These are phyloP conservation scores for Umbelopsis vinacea DNA, from an alignment of 192 early-diverging fungal genomes.

Conservation along the genomic window DNA sequence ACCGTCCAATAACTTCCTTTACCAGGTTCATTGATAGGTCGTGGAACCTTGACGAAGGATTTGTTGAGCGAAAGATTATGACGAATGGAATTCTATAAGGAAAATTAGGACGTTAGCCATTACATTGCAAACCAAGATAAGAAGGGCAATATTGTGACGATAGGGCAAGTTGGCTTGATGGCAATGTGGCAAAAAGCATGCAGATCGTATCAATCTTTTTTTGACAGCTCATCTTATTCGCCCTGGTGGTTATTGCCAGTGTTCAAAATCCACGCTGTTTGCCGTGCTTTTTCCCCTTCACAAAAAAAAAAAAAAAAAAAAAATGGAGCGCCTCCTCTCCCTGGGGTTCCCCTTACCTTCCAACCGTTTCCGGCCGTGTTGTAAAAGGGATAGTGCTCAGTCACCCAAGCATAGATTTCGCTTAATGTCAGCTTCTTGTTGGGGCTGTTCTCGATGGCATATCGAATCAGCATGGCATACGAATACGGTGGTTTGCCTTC, in stretches of 20 bases:
- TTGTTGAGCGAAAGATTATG: slow-evolving; percentile 86
- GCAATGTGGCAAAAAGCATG: not conserved
- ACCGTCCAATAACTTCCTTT: slow-evolving; percentile 88
- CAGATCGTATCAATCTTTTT: not conserved
- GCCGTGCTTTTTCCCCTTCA: not conserved
- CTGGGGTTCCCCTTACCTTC: slow-evolving; percentile 45
- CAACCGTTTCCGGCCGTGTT: slow-evolving; percentile 66
- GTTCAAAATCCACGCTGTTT: not conserved
- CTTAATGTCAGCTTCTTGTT: slow-evolving; percentile 72
- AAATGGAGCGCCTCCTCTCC: not conserved
- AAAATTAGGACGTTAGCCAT: not conserved
- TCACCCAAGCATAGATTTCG: slow-evolving; percentile 81
- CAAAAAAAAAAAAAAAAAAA: no score
- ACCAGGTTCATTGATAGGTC: slow-evolving; percentile 81
- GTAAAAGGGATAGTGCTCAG: slow-evolving; percentile 75
- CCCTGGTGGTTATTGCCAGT: no score
- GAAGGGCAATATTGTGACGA: no score
- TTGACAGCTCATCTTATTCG: no score
- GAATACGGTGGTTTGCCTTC: slow-evolving; percentile 73
- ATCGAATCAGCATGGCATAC: slow-evolving; percentile 78
- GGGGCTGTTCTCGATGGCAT: slow-evolving; percentile 72
- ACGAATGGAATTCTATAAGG: slow-evolving; percentile 78
- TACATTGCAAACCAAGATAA: no score
- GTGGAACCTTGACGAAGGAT: slow-evolving; percentile 73
- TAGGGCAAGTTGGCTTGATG: no score